These are phyloP conservation scores for Coemansia sp. DNA, from an alignment of 192 early-diverging fungal species.

Conservation along the genomic window DNA sequence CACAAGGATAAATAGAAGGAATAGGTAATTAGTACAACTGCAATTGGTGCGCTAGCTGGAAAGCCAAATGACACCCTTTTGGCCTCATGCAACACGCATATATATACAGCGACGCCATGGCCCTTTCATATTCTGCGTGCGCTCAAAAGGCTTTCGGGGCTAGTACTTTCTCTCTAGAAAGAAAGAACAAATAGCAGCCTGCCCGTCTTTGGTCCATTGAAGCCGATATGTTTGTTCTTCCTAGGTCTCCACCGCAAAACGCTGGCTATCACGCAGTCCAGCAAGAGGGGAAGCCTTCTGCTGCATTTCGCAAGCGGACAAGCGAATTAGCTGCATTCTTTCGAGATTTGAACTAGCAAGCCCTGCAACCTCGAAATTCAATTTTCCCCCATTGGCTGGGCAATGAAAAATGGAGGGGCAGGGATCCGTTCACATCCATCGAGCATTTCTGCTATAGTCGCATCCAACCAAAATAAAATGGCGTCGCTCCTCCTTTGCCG, in stretches of 20 bases:
- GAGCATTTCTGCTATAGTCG: background rate
- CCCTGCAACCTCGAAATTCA: background rate
- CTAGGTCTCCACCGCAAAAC: too few relatives aligned
- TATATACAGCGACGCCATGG: background rate
- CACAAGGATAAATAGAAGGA: background rate
- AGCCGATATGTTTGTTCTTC: too few relatives aligned
- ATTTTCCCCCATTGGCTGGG: background rate
- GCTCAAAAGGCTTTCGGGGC: too few relatives aligned
- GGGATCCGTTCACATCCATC: constrained; percentile 1
- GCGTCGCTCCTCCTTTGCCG: background rate
- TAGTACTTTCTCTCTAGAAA: too few relatives aligned
- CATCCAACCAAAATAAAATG: constrained; percentile 9
- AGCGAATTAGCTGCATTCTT: background rate
- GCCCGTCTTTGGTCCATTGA: too few relatives aligned
- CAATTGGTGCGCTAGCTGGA: too few relatives aligned
- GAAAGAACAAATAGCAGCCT: too few relatives aligned
- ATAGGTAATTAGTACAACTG: constrained; percentile 3
- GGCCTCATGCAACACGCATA: background rate
- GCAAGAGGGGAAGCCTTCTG: too few relatives aligned
- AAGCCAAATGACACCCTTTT: background rate
- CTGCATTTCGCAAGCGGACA: background rate
- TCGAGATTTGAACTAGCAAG: background rate
- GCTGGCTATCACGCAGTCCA: too few relatives aligned
- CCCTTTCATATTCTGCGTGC: too few relatives aligned
- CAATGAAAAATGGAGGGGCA: background rate